These are phyloP conservation scores for Cercospora zeae-maydis DNA, from an alignment of 2,329 filamentous ascomycete genomes.

Conservation along the genomic window DNA sequence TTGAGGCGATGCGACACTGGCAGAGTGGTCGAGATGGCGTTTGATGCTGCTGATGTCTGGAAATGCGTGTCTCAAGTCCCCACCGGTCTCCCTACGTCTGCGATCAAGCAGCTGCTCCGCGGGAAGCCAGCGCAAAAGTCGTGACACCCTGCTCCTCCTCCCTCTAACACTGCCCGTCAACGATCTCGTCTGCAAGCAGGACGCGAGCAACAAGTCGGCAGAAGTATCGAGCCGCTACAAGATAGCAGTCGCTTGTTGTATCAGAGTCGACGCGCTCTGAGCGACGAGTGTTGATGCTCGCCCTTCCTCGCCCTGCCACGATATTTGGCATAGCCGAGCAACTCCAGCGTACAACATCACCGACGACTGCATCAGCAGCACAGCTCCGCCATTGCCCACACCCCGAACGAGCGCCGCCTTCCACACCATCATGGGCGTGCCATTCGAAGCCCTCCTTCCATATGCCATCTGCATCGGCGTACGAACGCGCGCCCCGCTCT, in stretches of 20 bases:
- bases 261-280: neutral
- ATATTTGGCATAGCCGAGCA: constrained; percentile 12
- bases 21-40: constrained; percentile 14
- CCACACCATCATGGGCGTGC: constrained; percentile 54
- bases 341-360: constrained; percentile 6
- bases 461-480: constrained; percentile 62
- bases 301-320: neutral
- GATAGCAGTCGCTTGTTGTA: neutral
- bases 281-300: neutral
- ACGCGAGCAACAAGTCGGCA: neutral
- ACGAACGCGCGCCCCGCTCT: constrained; percentile 24
- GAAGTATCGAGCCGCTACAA: neutral
- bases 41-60: constrained; percentile 3
- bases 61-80: constrained; percentile 11
- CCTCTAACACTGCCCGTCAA: neutral
- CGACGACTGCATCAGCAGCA: neutral
- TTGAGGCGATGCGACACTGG: constrained; percentile 18
- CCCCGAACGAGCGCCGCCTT: constrained; percentile 3
- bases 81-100: constrained; percentile 8
- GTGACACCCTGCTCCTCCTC: neutral
- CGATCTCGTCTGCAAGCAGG: neutral
- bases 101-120: constrained; percentile 4
- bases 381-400: neutral
- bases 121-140: neutral
- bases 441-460: constrained; percentile 62